Conservation (phyloP, 176 grass and related monocot genomes). For the Urochloa ruziziensis region DNA sequence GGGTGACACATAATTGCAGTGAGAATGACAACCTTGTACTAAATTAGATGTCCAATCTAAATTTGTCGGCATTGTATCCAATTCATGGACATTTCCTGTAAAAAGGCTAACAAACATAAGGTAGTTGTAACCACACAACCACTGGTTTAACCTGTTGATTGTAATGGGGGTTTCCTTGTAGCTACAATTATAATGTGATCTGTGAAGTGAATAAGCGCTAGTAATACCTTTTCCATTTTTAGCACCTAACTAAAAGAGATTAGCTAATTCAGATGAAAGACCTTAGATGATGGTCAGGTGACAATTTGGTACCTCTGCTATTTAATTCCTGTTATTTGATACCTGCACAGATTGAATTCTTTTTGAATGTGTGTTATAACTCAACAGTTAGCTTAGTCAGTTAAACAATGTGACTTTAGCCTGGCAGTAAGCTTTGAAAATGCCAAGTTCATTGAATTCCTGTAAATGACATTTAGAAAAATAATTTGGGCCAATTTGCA, state of each 20-base stretch:
- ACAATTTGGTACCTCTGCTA: too few relatives aligned
- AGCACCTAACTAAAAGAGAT: neutral
- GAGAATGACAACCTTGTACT: neutral
- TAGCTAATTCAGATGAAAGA: too few relatives aligned
- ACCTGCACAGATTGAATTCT: too few relatives aligned
- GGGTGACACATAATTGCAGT: neutral
- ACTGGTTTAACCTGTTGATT: neutral
- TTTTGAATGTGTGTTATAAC: too few relatives aligned
- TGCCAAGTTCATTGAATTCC: too few relatives aligned
- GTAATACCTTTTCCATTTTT: neutral
- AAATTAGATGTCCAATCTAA: neutral
- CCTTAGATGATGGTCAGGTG: too few relatives aligned
- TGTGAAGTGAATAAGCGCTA: neutral
- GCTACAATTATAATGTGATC: neutral
- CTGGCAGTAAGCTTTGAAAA: too few relatives aligned
- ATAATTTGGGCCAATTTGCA: too few relatives aligned
- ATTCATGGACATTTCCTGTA: neutral
- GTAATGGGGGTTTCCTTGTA: neutral
- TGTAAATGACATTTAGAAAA: too few relatives aligned
- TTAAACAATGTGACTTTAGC: too few relatives aligned
- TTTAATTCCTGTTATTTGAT: too few relatives aligned
- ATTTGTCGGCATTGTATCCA: neutral
- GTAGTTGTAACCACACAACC: neutral
- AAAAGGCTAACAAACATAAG: neutral
- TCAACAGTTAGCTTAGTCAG: too few relatives aligned